Evolutionary conservation across 2,329 filamentous ascomycete genomes (phyloP).

Genomic region (Botryotinia convoluta): DNA sequence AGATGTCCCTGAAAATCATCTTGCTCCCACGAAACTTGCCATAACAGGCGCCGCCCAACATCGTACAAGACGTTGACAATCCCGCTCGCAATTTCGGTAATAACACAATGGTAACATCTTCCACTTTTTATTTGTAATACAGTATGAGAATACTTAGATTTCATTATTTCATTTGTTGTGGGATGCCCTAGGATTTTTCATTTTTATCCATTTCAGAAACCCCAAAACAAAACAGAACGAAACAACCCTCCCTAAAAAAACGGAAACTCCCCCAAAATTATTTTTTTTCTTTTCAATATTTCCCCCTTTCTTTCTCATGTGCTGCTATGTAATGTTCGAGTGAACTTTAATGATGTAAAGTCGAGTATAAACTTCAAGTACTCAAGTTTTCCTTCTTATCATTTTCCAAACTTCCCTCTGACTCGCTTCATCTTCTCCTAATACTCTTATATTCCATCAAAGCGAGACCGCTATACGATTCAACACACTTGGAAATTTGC

Average conservation of each 20-base stretch:
- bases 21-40: neutral
- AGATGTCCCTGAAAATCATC: neutral
- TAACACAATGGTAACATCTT: neutral
- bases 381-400: neutral
- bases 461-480: neutral
- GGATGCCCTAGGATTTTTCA: neutral
- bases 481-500: neutral
- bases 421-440: neutral
- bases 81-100: neutral
- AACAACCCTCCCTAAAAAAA: neutral
- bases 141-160: neutral
- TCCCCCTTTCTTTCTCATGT: neutral
- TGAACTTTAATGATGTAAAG: neutral
- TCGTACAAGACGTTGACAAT: neutral
- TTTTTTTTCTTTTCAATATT: neutral
- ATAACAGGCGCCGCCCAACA: accelerated
- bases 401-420: neutral
- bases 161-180: neutral
- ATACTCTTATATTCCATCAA: neutral
- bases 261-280: neutral
- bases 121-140: neutral
- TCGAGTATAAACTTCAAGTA: neutral
- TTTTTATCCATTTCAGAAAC: neutral
- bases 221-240: neutral
- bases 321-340: neutral